These are phyloP conservation scores for Termitomyces sp. DNA, from an alignment of 1,284 basidiomycete species.

Conservation along the genomic window DNA sequence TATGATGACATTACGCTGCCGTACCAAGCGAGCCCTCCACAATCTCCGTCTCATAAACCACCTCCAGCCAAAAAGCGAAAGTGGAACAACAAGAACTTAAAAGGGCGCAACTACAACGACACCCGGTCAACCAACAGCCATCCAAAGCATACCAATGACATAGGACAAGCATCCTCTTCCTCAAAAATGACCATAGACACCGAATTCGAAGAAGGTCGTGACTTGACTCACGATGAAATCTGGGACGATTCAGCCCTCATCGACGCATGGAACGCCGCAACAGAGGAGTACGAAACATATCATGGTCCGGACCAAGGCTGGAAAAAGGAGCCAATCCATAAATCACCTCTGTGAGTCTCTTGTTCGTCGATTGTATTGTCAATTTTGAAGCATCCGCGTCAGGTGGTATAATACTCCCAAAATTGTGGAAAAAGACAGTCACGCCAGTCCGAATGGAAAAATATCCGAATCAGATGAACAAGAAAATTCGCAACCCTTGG, in stretches of 20 bases:
- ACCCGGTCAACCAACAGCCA: neutral
- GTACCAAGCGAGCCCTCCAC: slow-evolving; percentile 19
- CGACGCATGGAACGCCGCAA: slow-evolving; percentile 75
- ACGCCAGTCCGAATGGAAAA: slow-evolving; percentile 2
- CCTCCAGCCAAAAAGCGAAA: slow-evolving; percentile 49
- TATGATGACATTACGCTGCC: slow-evolving; percentile 53
- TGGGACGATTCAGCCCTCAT: slow-evolving; percentile 82
- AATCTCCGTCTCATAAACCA: slow-evolving; percentile 5
- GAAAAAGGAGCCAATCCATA: slow-evolving; percentile 64
- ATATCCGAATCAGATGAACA: slow-evolving; percentile 16
- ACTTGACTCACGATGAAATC: slow-evolving; percentile 66
- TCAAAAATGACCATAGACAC: neutral
- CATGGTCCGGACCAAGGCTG: slow-evolving; percentile 66
- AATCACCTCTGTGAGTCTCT: slow-evolving; percentile 59
- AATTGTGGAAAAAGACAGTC: slow-evolving; percentile 8
- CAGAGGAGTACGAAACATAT: slow-evolving; percentile 70
- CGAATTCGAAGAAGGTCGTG: slow-evolving; percentile 44
- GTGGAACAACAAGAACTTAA: slow-evolving; percentile 27
- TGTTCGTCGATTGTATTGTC: neutral
- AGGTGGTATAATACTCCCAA: slow-evolving; percentile 75
- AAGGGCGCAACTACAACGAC: slow-evolving; percentile 17
- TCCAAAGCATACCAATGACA: slow-evolving; percentile 9
- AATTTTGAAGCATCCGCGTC: neutral
- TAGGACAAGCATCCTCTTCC: slow-evolving; percentile 9
- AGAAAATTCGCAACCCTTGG: slow-evolving; percentile 51